Evolutionary conservation across 805 yeast species (phyloP).

Genomic region (Brettanomyces bruxellensis): DNA sequence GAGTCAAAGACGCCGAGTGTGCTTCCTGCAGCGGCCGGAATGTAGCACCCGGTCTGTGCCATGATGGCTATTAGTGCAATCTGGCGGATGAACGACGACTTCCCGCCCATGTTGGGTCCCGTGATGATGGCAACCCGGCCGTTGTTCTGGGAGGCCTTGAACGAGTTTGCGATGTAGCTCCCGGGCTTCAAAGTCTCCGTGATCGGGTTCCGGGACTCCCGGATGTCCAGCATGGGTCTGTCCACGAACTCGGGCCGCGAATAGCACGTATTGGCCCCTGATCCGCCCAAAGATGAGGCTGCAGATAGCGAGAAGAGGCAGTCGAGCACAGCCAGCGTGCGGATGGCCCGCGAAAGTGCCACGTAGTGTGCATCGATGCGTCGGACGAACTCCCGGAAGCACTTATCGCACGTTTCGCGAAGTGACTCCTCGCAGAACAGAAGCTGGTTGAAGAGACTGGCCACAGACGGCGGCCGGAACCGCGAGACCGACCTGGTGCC

Average conservation of each 20-base stretch:
- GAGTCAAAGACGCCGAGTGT: conserved; percentile 53
- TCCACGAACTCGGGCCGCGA: conserved; percentile 43
- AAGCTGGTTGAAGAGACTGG: conserved; percentile 40
- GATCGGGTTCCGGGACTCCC: conserved; percentile 40
- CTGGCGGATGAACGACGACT: conserved; percentile 67
- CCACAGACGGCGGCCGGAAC: conserved; percentile 56
- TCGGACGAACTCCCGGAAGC: conserved; percentile 33
- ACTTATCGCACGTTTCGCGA: conserved; percentile 34
- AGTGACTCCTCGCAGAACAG: conserved; percentile 55
- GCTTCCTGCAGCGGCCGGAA: conserved; percentile 54
- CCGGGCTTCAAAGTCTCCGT: conserved; percentile 13
- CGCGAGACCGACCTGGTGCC: conserved; percentile 63
- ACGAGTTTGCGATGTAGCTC: conserved; percentile 59
- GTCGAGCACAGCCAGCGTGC: conserved; percentile 48
- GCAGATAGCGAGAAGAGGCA: conserved; percentile 59
- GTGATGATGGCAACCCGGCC: conserved; percentile 59
- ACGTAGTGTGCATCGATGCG: conserved; percentile 30
- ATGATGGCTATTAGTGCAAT: conserved; percentile 61
- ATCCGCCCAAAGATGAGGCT: conserved; percentile 37
- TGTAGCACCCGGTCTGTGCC: conserved; percentile 70
- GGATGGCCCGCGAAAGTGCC: conserved; percentile 33
- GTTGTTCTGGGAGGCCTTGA: conserved; percentile 25
- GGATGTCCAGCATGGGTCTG: conserved; percentile 38
- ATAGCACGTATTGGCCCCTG: conserved; percentile 22
- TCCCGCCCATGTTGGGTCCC: conserved; percentile 89